Base-by-base conservation (phyloP, 352 stramenopile genomes). In the Globisporangium abappressorium region DNA sequence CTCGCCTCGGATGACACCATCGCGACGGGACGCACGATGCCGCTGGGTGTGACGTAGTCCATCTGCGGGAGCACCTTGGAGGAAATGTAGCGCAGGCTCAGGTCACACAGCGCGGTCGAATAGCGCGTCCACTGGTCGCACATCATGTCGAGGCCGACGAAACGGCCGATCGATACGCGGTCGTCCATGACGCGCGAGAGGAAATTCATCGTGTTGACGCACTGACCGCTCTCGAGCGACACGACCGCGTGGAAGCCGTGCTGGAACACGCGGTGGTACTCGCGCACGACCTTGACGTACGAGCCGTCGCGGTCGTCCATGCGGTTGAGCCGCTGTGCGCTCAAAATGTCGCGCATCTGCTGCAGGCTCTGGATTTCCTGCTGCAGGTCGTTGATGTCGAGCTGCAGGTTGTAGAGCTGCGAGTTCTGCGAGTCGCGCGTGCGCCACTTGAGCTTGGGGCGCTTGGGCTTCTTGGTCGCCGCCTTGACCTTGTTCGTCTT, bases 191-290 rank as follows among this genome's bases (percentile, higher is more conserved):
- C 68, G 36, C 70, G 54, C 46, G 62, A 62, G 30, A 91, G 22
- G 58, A 87, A 91, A 34, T 80, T 68, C 38, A 64, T 58, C 7
- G 70, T 70, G 46, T 79, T 64, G 24, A 75, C 75, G 62, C 20
- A 7, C 41, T 28, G 33, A 12, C 28, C 60, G 62, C 22, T 56
- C 41, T 1, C 64, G 18, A 51, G 55, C 30, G 26, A 49, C 28
- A 63, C 65, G n/a, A 53, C 30, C 20, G 64, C 67, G 26, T 71
- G 63, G 56, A 85, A 91, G 2, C 83, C 83, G 47, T 82, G 71
- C 59, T 79, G 67, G 57, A 90, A 90, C 33, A 91, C 73, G 4
- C 68, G 75, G 64, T 84, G 79, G 51, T 91, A 91, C 60, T 90
- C 81, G 53, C 70, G 66, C 33, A 91, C 74, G 1, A 67, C 68